These are phyloP conservation scores for Vigna unguiculata DNA, from an alignment of 306 rosid genomes.

Conservation along the genomic window DNA sequence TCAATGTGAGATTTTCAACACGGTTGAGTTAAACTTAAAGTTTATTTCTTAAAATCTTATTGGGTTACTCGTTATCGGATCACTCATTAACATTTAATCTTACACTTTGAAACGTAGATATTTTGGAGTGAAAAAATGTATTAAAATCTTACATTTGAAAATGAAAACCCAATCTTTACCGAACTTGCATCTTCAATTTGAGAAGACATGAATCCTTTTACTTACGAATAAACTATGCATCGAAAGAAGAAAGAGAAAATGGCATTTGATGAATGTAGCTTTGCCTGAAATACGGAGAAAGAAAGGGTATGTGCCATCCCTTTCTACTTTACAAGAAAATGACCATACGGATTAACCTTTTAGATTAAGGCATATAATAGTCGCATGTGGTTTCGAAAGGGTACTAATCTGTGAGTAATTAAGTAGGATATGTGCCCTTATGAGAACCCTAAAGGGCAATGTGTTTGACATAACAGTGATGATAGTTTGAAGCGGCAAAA, in stretches of 20 bases:
- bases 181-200: no score
- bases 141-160: no score
- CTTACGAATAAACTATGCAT: no score
- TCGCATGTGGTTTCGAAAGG: conserved; percentile 37
- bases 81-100: no score
- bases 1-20: no score
- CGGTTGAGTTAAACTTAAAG: no score
- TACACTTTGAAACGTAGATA: no score
- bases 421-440: conserved; percentile 2
- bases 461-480: conserved; percentile 2
- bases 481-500: conserved; percentile 13
- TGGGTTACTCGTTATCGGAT: no score
- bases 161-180: no score
- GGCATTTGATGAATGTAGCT: conserved; percentile 22
- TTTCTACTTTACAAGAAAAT: conserved; percentile 51
- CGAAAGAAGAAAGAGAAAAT: neutral
- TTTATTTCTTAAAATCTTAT: no score
- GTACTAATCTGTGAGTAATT: neutral
- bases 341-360: conserved; percentile 38
- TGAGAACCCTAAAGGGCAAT: conserved; percentile 43
- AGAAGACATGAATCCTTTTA: no score
- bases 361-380: conserved; percentile 23
- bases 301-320: conserved; percentile 45
- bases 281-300: conserved; percentile 48
- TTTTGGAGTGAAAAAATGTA: no score